Evolutionary conservation across 2,329 filamentous ascomycete species (phyloP).

Genomic region (Colletotrichum lupini): DNA sequence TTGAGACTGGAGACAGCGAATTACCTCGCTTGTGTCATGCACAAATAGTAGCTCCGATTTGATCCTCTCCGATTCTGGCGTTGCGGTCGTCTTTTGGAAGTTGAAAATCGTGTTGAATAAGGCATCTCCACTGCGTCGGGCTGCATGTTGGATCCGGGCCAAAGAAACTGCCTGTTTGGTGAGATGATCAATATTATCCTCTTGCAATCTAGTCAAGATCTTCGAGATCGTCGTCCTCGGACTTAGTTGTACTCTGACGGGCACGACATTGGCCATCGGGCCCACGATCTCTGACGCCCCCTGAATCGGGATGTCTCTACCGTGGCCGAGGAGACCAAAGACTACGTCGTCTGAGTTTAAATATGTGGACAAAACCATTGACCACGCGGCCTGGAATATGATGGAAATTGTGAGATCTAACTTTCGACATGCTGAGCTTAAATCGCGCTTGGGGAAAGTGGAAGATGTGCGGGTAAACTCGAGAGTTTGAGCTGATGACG

Average conservation of each 20-base stretch:
- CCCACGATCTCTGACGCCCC: slow-evolving; percentile 66
- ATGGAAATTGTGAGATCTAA: slow-evolving; percentile 78
- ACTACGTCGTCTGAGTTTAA: slow-evolving; percentile 78
- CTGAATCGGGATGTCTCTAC: slow-evolving; percentile 59
- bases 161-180: slow-evolving; percentile 1
- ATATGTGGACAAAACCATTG: slow-evolving; percentile 78
- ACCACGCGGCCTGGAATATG: slow-evolving; percentile 82
- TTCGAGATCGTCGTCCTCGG: not conserved
- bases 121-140: not conserved
- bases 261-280: slow-evolving; percentile 70
- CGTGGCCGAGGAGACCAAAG: slow-evolving; percentile 76
- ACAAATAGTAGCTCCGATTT: not conserved
- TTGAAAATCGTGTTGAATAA: slow-evolving; percentile 26
- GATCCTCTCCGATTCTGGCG: not conserved
- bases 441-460: not conserved
- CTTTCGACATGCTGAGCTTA: not conserved
- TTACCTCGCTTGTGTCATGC: slow-evolving; percentile 24
- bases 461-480: slow-evolving; percentile 5
- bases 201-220: not conserved
- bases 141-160: slow-evolving; percentile 9
- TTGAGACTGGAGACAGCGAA: not conserved
- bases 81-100: slow-evolving; percentile 6
- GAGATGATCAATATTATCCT: slow-evolving; percentile 19
- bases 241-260: slow-evolving; percentile 56
- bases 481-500: not conserved